Base-by-base conservation (phyloP, 441 rosid species). In the Hura crepitans region DNA sequence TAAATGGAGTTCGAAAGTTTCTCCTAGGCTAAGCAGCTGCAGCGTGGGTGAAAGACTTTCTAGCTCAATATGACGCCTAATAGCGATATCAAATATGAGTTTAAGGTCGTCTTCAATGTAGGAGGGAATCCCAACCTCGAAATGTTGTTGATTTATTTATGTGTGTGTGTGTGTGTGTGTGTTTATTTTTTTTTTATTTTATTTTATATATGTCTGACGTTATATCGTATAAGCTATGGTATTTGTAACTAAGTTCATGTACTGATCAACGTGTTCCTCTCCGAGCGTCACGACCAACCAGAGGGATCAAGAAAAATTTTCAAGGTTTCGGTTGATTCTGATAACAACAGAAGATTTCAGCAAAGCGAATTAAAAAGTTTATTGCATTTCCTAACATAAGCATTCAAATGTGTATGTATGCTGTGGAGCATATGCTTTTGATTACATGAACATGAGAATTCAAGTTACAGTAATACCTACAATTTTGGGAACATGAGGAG, bases 1-100 rank as follows among this genome's bases (percentile, higher is more conserved):
- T 61, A 66, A 54, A 61, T 10, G 69, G 46, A 65, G 69, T 28
- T 59, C 13, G 30, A 45, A 62, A 68, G 67, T 65, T 76, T 72
- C 69, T 74, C 66, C 74, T 51, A 53, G 62, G 47, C 54, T 51
- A n/a, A 47, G 53, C 1, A n/a, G 67, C 42, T 46, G 50, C 67
- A 39, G 61, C 49, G 54, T 22, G 8, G 49, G 55, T 14, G 20
- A 49, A 65, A 31, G 60, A 45, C 31, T 58, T 20, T 58, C 30
- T 51, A n/a, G 64, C 64, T 55, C 14, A 20, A 54, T 54, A 55
- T 27, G 14, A 28, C 6, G 33, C 66, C 51, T 64, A 65, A 65
- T 42, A 43, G 66, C 42, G 53, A 10, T 65, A n/a, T 31, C 49
- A 65, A 53, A 50, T 65, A n/a, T 62, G 45, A 39, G 45, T 62